Percentiles rank a stretch among this genome's conserved stretches.
Conservation (phyloP, 2,329 filamentous ascomycete species). For the Sclerotinia nivalis region DNA sequence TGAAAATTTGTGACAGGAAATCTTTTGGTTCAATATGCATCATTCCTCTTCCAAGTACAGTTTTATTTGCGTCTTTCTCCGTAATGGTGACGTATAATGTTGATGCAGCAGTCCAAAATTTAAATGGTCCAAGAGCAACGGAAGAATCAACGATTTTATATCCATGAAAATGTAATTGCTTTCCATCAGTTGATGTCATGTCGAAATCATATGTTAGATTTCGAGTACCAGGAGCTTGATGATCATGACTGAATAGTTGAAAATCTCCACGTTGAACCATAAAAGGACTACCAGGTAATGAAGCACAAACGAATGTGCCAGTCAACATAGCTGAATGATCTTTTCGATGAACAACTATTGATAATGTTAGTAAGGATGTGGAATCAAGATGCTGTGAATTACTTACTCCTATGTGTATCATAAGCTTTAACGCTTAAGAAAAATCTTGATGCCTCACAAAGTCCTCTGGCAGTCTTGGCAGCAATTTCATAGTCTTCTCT, state of each 20-base stretch:
- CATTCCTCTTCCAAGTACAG: constrained; percentile 58
- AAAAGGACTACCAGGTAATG: constrained; percentile 58
- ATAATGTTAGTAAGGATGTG: not conserved
- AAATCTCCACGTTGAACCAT: constrained; percentile 60
- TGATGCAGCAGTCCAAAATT: constrained; percentile 63
- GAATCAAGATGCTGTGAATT: rapidly evolving
- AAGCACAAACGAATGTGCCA: constrained; percentile 59
- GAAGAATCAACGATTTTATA: constrained; percentile 64
- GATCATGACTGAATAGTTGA: constrained; percentile 56
- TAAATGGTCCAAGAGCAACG: constrained; percentile 54
- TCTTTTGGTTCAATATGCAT: constrained; percentile 56
- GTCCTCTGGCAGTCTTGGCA: constrained; percentile 53
- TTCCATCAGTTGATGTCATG: constrained; percentile 55
- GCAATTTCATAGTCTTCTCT: constrained; percentile 56
- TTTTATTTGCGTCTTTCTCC: constrained; percentile 29
- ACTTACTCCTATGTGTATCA: constrained; percentile 49
- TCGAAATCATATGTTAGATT: constrained; percentile 64
- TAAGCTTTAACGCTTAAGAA: constrained; percentile 60
- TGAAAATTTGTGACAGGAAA: constrained; percentile 57
- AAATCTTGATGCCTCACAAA: constrained; percentile 57
- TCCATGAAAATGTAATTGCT: constrained; percentile 58
- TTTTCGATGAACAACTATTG: constrained; percentile 46
- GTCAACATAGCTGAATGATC: constrained; percentile 56
- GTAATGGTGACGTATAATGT: constrained; percentile 64
- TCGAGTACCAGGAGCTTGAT: constrained; percentile 55